Percentiles rank a stretch among this genome's conserved stretches.
These are phyloP conservation scores for Penicillium parvum DNA, from an alignment of 495 filamentous ascomycete species.

Conservation along the genomic window DNA sequence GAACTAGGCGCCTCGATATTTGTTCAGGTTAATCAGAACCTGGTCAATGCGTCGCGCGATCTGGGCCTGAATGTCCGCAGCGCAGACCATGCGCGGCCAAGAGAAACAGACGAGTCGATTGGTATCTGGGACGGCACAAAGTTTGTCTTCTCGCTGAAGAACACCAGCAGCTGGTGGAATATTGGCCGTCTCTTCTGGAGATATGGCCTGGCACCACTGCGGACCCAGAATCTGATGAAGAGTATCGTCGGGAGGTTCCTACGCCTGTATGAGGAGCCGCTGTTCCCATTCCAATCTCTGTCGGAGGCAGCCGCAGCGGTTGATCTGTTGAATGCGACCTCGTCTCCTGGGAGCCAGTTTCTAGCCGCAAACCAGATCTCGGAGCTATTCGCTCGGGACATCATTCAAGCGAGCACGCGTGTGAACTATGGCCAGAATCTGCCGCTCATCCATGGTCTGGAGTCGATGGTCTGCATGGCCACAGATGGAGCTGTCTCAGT, in stretches of 20 bases:
- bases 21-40: constrained; percentile 77
- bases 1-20: constrained; percentile 94
- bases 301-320: constrained; percentile 59
- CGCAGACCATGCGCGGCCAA: constrained; percentile 29
- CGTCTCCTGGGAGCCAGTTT: constrained; percentile 65
- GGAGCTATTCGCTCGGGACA: constrained; percentile 66
- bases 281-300: constrained; percentile 80
- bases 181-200: constrained; percentile 74
- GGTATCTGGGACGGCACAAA: constrained; percentile 80
- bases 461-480: constrained; percentile 92
- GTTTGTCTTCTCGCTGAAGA: constrained; percentile 64
- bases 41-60: constrained; percentile 66
- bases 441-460: constrained; percentile 76
- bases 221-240: constrained; percentile 70
- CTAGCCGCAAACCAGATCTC: constrained; percentile 65
- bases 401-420: constrained; percentile 87
- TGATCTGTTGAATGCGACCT: constrained; percentile 59
- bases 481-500: constrained; percentile 78
- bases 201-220: constrained; percentile 76
- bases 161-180: constrained; percentile 70
- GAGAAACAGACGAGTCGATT: constrained; percentile 46
- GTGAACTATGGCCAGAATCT: constrained; percentile 97
- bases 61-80: constrained; percentile 58
- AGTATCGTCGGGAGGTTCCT: constrained; percentile 68
- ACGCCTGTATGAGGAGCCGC: constrained; percentile 71